A percentile compares a stretch with the other conserved stretches of the same genome.
These are phyloP conservation scores for Phytopythium chamaehyphon DNA, from an alignment of 352 stramenopile genomes.

Conservation along the genomic window DNA sequence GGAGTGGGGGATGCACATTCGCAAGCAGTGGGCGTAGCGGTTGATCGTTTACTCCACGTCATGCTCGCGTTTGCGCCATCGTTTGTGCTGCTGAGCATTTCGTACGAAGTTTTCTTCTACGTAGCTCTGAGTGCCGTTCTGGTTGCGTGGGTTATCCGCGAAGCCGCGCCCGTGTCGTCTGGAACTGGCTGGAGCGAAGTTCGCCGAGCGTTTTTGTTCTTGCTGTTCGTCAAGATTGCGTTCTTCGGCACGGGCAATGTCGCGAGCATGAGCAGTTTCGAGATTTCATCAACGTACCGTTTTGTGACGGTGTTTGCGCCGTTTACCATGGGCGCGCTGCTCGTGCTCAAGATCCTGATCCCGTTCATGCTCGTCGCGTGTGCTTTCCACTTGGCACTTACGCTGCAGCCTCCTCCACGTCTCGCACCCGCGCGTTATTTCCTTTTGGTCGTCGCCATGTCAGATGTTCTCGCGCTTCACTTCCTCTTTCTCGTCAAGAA, in stretches of 20 bases:
- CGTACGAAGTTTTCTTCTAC: constrained; percentile 84
- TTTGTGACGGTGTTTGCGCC: constrained; percentile 82
- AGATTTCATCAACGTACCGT: constrained; percentile 82
- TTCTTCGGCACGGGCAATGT: constrained; percentile 87
- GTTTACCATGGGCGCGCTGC: constrained; percentile 75
- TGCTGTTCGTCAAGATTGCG: constrained; percentile 76
- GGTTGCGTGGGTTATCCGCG: constrained; percentile 56
- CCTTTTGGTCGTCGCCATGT: constrained; percentile 75
- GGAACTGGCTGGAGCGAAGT: constrained; percentile 27
- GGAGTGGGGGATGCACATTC: too few relatives aligned
- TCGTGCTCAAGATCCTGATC: constrained; percentile 80
- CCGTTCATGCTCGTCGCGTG: constrained; percentile 73
- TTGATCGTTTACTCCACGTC: constrained; percentile 46
- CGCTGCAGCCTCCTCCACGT: constrained; percentile 5
- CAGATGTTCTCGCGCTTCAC: constrained; percentile 72
- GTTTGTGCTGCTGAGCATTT: constrained; percentile 77
- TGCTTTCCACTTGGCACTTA: constrained; percentile 54
- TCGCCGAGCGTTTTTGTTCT: constrained; percentile 73
- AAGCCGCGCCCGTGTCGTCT: constrained; percentile 19
- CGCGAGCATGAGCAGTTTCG: constrained; percentile 84
- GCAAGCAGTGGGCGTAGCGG: neutral
- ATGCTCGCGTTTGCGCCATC: constrained; percentile 54
- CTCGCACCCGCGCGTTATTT: constrained; percentile 52
- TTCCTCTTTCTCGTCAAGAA: constrained; percentile 83
- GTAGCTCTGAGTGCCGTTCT: constrained; percentile 50